Evolutionary conservation across 2,329 filamentous ascomycete genomes (phyloP), one percentile per base, ranked within the genome.

Genomic region (Whalleya microplaca): DNA sequence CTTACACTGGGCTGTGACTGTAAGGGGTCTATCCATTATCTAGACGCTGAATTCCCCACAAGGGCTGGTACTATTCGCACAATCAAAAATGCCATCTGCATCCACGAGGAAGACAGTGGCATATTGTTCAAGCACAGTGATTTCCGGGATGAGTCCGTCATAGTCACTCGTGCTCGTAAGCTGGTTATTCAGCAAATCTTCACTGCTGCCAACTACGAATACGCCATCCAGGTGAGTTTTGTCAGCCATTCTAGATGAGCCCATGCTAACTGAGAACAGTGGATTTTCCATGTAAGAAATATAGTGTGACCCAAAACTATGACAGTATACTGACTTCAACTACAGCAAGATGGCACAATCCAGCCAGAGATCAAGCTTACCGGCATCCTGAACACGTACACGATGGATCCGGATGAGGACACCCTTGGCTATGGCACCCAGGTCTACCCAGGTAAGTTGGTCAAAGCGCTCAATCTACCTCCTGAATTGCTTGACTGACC

Each of bases 131-230:
- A 97, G 77, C 91, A 96, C 76, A 92, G 87, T 16, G 93, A 97
- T 75, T 97, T 96, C 83, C 85, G 93, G 40, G 93, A 97, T 69
- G 89, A 95, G 43, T 94, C 90, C 0, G 85, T 87, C 52, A 91
- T 95, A 9, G 90, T 96, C 3, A 96, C 92, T 0, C 87, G 93
- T 21, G 92, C 88, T 1, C 86, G 92, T 51, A 96, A 95, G 72
- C 84, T 97, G 55, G 83, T 96, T 69, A 82, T 97, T 64, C 92
- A 92, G 63, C 92, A 96, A 66, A 89, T 96, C 70, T 96, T 97
- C 76, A 97, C 93, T 0, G 93, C 93, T 0, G 93, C 93, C 21
- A 97, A 97, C 78, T 97, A 97, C 76, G 93, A 97, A 73, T 97
- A 97, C 75, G 79, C 79, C 2, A 74, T 81, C 23, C 79, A 80